These are phyloP conservation scores for Ambispora gerdemannii DNA, from an alignment of 192 early-diverging fungal species.

Conservation along the genomic window DNA sequence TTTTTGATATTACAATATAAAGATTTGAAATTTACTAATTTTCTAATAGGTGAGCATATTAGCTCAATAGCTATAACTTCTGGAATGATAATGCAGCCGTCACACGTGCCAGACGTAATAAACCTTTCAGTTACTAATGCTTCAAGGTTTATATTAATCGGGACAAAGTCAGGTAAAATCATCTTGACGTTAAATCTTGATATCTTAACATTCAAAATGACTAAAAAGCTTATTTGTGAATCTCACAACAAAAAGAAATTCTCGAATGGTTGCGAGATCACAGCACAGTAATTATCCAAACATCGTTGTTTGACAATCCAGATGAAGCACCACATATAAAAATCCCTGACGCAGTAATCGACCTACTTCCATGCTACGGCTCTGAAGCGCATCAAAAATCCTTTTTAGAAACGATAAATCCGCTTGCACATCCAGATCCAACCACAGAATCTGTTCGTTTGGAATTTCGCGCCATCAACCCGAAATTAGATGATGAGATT, in stretches of 20 bases:
- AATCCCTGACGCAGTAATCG: constrained; percentile 17
- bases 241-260: constrained; percentile 27
- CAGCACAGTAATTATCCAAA: constrained; percentile 3
- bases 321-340: constrained; percentile 24
- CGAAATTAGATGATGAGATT: constrained; percentile 10
- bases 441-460: background rate
- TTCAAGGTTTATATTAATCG: constrained; percentile 22
- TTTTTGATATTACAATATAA: background rate
- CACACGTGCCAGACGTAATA: constrained; percentile 4
- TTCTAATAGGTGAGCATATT: constrained; percentile 22
- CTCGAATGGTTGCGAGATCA: constrained; percentile 27
- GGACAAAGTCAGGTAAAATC: constrained; percentile 29
- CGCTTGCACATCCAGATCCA: constrained; percentile 21
- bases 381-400: background rate
- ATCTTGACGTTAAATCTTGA: no score
- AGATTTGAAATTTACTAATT: no score
- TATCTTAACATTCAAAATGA: no score
- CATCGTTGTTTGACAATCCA: constrained; percentile 5
- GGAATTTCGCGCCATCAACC: constrained; percentile 20
- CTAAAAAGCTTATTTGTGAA: no score
- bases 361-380: constrained; percentile 16
- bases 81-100: constrained; percentile 10
- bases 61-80: background rate
- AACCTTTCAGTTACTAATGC: constrained; percentile 25
- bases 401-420: constrained; percentile 15